These are phyloP conservation scores for Mortierella sp. DNA, from an alignment of 371 early-diverging fungal genomes.

Conservation along the genomic window DNA sequence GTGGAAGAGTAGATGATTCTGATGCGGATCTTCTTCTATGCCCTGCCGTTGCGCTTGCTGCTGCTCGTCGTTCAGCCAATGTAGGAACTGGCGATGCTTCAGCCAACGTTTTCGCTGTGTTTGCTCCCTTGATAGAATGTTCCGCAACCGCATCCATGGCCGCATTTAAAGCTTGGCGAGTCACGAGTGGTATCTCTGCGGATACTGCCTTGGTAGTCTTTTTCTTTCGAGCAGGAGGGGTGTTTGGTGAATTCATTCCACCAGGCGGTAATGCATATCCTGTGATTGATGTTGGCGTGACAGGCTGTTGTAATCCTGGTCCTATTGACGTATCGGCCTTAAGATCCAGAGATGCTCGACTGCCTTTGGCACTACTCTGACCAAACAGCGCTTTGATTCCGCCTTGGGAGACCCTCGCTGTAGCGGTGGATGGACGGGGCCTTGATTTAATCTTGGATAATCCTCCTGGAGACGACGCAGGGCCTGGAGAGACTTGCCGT, in stretches of 20 bases:
- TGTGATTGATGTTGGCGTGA: conserved; percentile 24
- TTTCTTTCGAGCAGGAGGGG: conserved; percentile 23
- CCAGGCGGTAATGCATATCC: conserved; percentile 17
- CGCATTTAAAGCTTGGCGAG: neutral
- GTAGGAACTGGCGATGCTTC: conserved; percentile 11
- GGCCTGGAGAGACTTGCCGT: conserved; percentile 35
- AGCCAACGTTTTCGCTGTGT: too few species aligned
- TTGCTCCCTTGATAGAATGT: neutral
- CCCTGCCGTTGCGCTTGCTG: conserved; percentile 21
- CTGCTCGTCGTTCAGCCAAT: conserved; percentile 40
- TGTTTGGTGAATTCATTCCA: conserved; percentile 14
- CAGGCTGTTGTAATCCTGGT: conserved; percentile 16
- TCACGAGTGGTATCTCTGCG: conserved; percentile 31
- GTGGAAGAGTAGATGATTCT: conserved; percentile 21
- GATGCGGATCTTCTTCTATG: conserved; percentile 41
- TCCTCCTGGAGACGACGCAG: conserved; percentile 32
- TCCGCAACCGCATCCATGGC: conserved; percentile 5
- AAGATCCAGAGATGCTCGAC: conserved; percentile 28
- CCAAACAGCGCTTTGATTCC: conserved; percentile 45
- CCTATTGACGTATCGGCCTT: conserved; percentile 20
- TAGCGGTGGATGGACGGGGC: conserved; percentile 32
- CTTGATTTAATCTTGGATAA: conserved; percentile 37
- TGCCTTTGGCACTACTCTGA: conserved; percentile 23
- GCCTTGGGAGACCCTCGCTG: conserved; percentile 28
- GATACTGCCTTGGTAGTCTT: conserved; percentile 24